These are phyloP conservation scores for Colletotrichum cuscutae DNA, from an alignment of 2,329 filamentous ascomycete genomes.

Conservation along the genomic window DNA sequence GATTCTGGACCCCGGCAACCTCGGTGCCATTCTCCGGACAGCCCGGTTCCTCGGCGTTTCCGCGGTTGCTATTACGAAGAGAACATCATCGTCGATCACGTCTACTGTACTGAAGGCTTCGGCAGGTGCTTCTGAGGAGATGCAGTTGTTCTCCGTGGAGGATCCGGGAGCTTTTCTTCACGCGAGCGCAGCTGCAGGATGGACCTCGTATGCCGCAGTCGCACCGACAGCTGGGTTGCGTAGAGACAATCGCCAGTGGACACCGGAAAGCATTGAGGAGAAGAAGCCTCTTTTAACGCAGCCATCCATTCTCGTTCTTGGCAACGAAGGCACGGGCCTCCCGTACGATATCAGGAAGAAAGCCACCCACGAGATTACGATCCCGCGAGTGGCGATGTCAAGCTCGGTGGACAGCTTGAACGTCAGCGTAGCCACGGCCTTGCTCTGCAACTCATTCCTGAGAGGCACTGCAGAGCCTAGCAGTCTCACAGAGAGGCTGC, in stretches of 20 bases:
- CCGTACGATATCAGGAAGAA: conserved; percentile 70
- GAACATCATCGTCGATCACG: conserved; percentile 78
- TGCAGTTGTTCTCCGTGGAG: conserved; percentile 77
- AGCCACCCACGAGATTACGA: conserved; percentile 74
- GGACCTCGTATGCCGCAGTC: conserved; percentile 85
- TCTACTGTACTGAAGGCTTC: conserved; percentile 87
- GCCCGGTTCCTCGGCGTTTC: conserved; percentile 92
- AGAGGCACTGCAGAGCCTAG: conserved; percentile 44
- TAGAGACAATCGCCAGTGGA: conserved; percentile 52
- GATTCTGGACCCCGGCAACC: conserved; percentile 87
- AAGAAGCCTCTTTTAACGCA: conserved; percentile 64
- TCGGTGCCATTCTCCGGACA: conserved; percentile 89
- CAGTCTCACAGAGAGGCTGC: conserved; percentile 46
- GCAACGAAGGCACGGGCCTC: conserved; percentile 83
- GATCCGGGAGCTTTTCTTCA: conserved; percentile 77
- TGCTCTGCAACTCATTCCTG: conserved; percentile 79
- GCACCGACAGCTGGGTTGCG: conserved; percentile 51
- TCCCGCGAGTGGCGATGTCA: conserved; percentile 65
- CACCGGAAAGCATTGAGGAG: conserved; percentile 59
- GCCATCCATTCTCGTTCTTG: conserved; percentile 84
- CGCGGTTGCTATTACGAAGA: conserved; percentile 80
- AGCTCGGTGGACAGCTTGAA: conserved; percentile 88
- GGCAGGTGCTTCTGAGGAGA: conserved; percentile 84
- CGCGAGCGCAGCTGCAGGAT: conserved; percentile 75
- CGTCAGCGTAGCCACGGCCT: conserved; percentile 86